Percentiles rank a stretch among this genome's conserved stretches.
These are phyloP conservation scores for Tetrahymena borealis DNA, from an alignment of 73 alveolate genomes.

Conservation along the genomic window DNA sequence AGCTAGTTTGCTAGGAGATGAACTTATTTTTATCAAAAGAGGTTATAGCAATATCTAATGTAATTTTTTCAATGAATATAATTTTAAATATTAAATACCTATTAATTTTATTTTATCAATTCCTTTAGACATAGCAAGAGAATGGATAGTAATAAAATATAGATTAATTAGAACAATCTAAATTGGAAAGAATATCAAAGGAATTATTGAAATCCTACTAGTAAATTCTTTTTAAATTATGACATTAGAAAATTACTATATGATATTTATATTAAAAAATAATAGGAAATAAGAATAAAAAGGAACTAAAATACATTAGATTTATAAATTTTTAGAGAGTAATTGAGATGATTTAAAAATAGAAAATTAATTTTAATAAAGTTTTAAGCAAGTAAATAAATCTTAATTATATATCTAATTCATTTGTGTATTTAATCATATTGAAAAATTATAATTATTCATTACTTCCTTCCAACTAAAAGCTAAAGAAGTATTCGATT, in stretches of 20 bases:
- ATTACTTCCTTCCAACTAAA: too few relatives aligned
- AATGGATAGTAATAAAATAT: not conserved
- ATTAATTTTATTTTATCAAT: not conserved
- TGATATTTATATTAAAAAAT: too few relatives aligned
- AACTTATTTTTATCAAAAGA: not conserved
- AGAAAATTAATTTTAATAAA: not conserved
- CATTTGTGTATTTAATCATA: too few relatives aligned
- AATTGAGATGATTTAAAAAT: not conserved
- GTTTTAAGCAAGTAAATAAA: too few relatives aligned
- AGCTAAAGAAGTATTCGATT: too few relatives aligned
- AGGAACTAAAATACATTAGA: not conserved
- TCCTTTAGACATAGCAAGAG: not conserved
- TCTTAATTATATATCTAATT: too few relatives aligned
- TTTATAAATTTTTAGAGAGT: not conserved
- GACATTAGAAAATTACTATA: too few relatives aligned
- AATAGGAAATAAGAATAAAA: not conserved
- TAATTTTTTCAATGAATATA: not conserved
- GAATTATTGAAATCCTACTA: not conserved
- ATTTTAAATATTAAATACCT: not conserved
- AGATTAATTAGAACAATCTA: not conserved
- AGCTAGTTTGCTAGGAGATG: not conserved
- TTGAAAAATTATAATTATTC: too few relatives aligned
- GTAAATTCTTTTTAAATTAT: too few relatives aligned
- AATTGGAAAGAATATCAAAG: not conserved
- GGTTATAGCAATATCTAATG: not conserved